Evolutionary conservation across 306 rosid species (phyloP).

Genomic region (Inga leiocalycina): DNA sequence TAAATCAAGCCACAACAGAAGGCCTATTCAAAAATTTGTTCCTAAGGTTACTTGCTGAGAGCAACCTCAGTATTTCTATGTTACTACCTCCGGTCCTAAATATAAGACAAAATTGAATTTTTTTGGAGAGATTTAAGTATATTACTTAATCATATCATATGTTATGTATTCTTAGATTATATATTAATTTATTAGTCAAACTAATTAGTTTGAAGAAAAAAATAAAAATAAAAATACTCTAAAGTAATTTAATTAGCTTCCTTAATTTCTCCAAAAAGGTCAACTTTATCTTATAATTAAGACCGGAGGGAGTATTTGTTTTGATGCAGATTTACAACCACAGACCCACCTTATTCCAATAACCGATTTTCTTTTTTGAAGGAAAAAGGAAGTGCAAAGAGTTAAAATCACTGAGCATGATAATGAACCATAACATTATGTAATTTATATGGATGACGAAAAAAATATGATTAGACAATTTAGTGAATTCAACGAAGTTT

Average conservation of each 20-base stretch:
- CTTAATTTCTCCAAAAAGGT: too few species aligned
- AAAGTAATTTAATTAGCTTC: too few species aligned
- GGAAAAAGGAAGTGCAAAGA: background rate
- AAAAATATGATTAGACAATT: background rate
- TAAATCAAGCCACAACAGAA: conserved; percentile 16
- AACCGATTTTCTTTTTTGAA: background rate
- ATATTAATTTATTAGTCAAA: too few species aligned
- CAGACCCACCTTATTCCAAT: background rate
- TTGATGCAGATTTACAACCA: background rate
- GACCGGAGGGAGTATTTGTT: background rate
- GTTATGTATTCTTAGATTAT: too few species aligned
- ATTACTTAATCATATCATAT: too few species aligned
- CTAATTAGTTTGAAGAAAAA: too few species aligned
- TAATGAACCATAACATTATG: background rate
- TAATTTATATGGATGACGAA: conserved; percentile 12
- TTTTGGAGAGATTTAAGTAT: too few species aligned
- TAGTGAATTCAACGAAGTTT: conserved; percentile 16
- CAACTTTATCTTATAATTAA: too few species aligned
- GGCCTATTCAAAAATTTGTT: background rate
- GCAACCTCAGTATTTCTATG: background rate
- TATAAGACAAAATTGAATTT: too few species aligned
- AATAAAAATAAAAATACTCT: too few species aligned
- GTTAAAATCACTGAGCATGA: background rate
- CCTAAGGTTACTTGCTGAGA: background rate
- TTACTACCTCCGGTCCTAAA: too few species aligned